Conservation (phyloP, 768 basidiomycete genomes). For the Leccinum sublutescens region DNA sequence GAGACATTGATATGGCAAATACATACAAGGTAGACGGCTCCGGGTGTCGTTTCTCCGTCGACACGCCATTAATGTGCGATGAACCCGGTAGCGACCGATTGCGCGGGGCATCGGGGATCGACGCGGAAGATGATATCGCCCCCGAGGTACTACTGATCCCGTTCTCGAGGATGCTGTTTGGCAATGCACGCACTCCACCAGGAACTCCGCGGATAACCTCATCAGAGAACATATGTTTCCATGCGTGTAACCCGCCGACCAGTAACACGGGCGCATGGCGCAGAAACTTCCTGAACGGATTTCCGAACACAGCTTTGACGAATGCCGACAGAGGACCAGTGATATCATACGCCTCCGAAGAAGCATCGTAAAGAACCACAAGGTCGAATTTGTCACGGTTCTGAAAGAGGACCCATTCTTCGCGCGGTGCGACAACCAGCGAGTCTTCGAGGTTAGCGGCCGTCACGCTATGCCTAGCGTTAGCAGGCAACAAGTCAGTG, state of each 20-base stretch:
- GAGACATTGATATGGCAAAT: not conserved
- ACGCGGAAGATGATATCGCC: conserved; percentile 21
- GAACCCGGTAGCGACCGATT: conserved; percentile 9
- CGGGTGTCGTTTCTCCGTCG: conserved; percentile 15
- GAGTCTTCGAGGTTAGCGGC: conserved; percentile 70
- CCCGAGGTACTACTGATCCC: conserved; percentile 29
- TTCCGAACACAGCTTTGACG: conserved; percentile 67
- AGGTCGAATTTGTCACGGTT: conserved; percentile 89
- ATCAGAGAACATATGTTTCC: conserved; percentile 61
- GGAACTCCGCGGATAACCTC: conserved; percentile 31
- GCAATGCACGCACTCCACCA: conserved; percentile 12
- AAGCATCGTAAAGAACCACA: conserved; percentile 79
- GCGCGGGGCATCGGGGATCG: conserved; percentile 15
- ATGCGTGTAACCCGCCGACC: conserved; percentile 80
- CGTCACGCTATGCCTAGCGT: conserved; percentile 50
- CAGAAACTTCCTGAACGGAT: conserved; percentile 67
- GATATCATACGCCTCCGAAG: conserved; percentile 51
- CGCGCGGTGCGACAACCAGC: conserved; percentile 63
- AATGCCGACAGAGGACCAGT: conserved; percentile 58
- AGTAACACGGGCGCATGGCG: conserved; percentile 80
- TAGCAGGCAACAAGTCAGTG: conserved; percentile 5
- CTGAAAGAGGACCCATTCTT: conserved; percentile 72
- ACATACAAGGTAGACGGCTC: conserved; percentile 26
- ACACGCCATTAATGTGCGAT: conserved; percentile 17
- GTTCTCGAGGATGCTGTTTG: conserved; percentile 24